Conservation (phyloP, 352 stramenopile species). For the Phytophthora meadii region DNA sequence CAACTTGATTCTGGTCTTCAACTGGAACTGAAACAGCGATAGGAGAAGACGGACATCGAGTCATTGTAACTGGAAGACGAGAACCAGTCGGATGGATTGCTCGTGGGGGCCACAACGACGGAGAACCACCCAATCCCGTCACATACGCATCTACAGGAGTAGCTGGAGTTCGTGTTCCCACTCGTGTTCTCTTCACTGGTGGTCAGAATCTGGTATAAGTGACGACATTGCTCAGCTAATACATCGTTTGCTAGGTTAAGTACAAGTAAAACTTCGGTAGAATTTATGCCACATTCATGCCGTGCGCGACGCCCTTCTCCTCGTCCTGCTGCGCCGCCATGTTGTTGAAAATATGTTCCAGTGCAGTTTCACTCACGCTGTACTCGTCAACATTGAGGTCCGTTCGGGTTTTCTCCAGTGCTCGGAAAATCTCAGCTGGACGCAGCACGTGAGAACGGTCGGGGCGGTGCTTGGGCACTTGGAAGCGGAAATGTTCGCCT, state of each 20-base stretch:
- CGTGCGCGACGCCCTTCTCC: constrained; percentile 40
- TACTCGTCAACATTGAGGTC: constrained; percentile 80
- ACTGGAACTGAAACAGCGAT: constrained; percentile 29
- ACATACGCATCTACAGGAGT: constrained; percentile 19
- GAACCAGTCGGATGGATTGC: constrained; percentile 48
- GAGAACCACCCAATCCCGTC: constrained; percentile 36
- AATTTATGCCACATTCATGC: constrained; percentile 18
- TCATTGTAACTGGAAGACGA: constrained; percentile 41
- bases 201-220: too few relatives aligned
- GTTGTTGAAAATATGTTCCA: constrained; percentile 93
- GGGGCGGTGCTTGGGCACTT: constrained; percentile 57
- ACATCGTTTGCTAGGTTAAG: too few relatives aligned
- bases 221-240: too few relatives aligned
- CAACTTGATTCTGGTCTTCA: constrained; percentile 7
- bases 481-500: constrained; percentile 75
- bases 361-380: constrained; percentile 86
- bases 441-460: constrained; percentile 30
- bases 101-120: constrained; percentile 62
- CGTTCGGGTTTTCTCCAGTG: constrained; percentile 73
- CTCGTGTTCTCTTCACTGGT: too few relatives aligned
- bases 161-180: too few relatives aligned
- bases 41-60: constrained; percentile 53
- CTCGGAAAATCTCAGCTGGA: constrained; percentile 65
- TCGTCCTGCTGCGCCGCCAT: constrained; percentile 85
- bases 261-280: background rate